A percentile compares a stretch with the other conserved stretches of the same genome.
These are phyloP conservation scores for Fusarium sp. DNA, from an alignment of 2,329 filamentous ascomycete genomes.

Conservation along the genomic window DNA sequence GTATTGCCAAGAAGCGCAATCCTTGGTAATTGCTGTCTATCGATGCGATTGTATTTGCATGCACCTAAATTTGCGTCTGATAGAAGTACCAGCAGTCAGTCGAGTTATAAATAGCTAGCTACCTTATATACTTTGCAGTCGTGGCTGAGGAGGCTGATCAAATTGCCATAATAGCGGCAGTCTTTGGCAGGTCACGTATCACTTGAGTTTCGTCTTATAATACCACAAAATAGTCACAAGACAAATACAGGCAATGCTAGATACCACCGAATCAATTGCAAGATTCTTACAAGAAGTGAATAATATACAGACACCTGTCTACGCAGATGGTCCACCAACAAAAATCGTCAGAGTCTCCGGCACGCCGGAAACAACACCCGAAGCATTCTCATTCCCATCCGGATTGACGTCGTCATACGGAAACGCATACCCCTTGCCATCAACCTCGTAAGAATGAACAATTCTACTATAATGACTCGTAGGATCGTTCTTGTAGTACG, in stretches of 20 bases:
- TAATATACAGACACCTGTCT: neutral
- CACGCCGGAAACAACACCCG: slow-evolving; percentile 48
- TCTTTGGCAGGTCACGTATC: too few species aligned
- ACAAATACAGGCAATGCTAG: too few species aligned
- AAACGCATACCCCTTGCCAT: slow-evolving; percentile 73
- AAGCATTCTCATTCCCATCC: slow-evolving; percentile 64
- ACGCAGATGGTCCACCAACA: slow-evolving; percentile 34
- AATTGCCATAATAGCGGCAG: too few species aligned
- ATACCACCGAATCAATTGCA: neutral
- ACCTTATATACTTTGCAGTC: too few species aligned
- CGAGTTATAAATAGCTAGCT: too few species aligned
- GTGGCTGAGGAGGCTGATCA: too few species aligned
- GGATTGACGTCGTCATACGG: slow-evolving; percentile 76
- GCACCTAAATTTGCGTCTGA: too few species aligned
- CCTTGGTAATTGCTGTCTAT: too few species aligned
- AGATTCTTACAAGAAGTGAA: slow-evolving; percentile 9
- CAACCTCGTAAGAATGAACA: slow-evolving; percentile 69
- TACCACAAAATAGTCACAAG: too few species aligned
- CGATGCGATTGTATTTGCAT: too few species aligned
- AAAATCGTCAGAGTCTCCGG: slow-evolving; percentile 47
- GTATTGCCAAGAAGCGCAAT: too few species aligned
- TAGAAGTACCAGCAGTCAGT: too few species aligned
- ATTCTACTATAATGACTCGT: slow-evolving; percentile 70
- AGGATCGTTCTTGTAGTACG: slow-evolving; percentile 59
- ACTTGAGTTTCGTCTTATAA: neutral